Evolutionary conservation across 345 rosid species (phyloP), one percentile per base, ranked within the genome.

Genomic region (Arabis hirsuta): DNA sequence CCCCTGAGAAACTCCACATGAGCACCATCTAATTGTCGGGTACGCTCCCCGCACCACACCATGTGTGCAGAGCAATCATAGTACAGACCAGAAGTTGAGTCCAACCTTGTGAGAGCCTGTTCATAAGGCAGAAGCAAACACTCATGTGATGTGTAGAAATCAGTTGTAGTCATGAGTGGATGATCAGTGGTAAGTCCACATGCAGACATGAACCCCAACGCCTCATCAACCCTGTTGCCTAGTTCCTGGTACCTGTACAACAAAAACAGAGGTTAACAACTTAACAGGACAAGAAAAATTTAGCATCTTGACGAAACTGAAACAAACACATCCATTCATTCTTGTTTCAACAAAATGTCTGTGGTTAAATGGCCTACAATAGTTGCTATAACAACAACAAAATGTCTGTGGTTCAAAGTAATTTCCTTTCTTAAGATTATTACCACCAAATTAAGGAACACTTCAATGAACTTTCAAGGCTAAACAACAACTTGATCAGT

Each of bases 71-170:
- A 83, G 65, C 90, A 85, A 55, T 81, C 85, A 73, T 85, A 83
- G 81, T 80, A 83, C 20, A 78, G 66, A 73, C 86, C 84, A 7
- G 90, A 86, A 27, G 86, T 86, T 36, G 90, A 86, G 78, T 86
- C 90, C 53, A 59, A 43, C 59, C 90, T 79, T 2, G 88, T 86
- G 41, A 86, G 84, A 31, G 88, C 73, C 67, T 84, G 88, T 69
- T 86, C 88, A 54, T 84, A 86, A 60, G 90, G 90, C 65, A 86
- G 56, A 76, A 81, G 86, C 81, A 82, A 73, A 76, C 90, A 86
- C 71, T 86, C 90, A 36, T 86, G 88, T 6, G 90, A 86, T 3
- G 90, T 86, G 84, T 85, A 86, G 73, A 86, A 84, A n/a, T 86
- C 88, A 26, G 90, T 84, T 10, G 90, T 74, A 20, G 80, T 84